phyloP scores from a whole-genome alignment of 2,329 filamentous ascomycete species.

The Rhinocladiella mackenziei region DNA sequence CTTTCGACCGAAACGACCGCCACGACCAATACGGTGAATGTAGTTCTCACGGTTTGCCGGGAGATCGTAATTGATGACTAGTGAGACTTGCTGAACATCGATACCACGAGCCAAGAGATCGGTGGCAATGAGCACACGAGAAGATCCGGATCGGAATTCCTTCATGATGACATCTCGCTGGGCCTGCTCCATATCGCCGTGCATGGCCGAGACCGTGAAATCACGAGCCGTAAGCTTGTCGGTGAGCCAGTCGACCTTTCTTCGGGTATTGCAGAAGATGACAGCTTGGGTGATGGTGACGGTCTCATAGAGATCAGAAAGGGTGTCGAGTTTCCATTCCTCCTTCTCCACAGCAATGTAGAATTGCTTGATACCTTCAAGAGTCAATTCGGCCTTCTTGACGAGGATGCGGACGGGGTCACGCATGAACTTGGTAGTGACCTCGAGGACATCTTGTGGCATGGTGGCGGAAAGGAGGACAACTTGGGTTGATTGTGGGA shows the following conservation, averaged over 20 bases:
- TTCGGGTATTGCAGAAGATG: constrained; percentile 99
- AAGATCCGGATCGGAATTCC: constrained; percentile 98
- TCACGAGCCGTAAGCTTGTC: constrained; percentile 98
- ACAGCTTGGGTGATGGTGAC: constrained; percentile 99
- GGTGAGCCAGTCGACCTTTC: constrained; percentile 99
- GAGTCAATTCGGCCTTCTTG: constrained; percentile 99
- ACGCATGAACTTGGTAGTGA: constrained; percentile 99
- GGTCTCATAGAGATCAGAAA: constrained; percentile 98
- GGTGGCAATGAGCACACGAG: constrained; percentile 96
- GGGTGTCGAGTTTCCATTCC: constrained; percentile 99
- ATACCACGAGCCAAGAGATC: constrained; percentile 98
- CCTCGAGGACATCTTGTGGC: constrained; percentile 97
- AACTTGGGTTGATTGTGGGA: constrained; percentile 96
- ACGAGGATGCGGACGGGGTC: constrained; percentile 98
- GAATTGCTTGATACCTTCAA: constrained; percentile 99
- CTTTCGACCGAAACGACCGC: constrained; percentile 99
- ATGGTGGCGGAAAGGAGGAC: constrained; percentile 97
- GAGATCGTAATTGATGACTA: constrained; percentile 99
- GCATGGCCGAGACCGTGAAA: constrained; percentile 99
- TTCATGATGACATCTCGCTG: constrained; percentile 99
- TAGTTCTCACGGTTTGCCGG: constrained; percentile 99
- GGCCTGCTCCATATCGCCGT: constrained; percentile 97
- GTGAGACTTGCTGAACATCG: constrained; percentile 97
- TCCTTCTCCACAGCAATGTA: constrained; percentile 99
- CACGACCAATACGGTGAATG: constrained; percentile 99